These are phyloP conservation scores for Diplodia corticola DNA, from an alignment of 2,329 filamentous ascomycete genomes.

Conservation along the genomic window DNA sequence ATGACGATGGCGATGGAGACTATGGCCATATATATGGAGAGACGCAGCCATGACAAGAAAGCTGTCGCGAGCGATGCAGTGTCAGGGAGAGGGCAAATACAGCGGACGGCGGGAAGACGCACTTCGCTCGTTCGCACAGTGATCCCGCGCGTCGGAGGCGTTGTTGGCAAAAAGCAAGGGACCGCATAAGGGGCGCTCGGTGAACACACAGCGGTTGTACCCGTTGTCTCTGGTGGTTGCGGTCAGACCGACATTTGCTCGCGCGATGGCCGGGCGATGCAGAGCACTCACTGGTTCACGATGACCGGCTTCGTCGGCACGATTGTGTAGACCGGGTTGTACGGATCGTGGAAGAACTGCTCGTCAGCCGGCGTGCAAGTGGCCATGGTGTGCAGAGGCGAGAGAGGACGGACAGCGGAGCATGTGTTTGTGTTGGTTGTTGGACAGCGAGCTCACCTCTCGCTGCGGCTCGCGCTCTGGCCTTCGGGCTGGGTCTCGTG, in stretches of 20 bases:
- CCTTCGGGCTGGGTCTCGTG: conserved; percentile 1
- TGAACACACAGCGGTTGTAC: conserved; percentile 53
- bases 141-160: conserved; percentile 72
- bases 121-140: conserved; percentile 77
- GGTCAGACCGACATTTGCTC: background rate
- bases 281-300: conserved; percentile 39
- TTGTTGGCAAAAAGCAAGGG: conserved; percentile 74
- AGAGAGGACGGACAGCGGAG: background rate
- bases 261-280: background rate
- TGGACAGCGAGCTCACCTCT: conserved; percentile 8
- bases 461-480: background rate
- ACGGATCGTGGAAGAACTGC: conserved; percentile 36
- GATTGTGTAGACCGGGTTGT: conserved; percentile 56
- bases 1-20: conserved; percentile 88
- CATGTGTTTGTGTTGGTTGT: background rate
- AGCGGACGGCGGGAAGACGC: conserved; percentile 23
- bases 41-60: conserved; percentile 87
- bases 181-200: conserved; percentile 62
- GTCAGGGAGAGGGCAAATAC: background rate
- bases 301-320: conserved; percentile 50
- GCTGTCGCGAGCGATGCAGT: conserved; percentile 35
- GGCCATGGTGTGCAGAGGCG: background rate
- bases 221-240: conserved; percentile 39
- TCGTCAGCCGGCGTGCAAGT: background rate
- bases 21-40: conserved; percentile 87